Conservation (phyloP, 192 early-diverging fungal genomes). For the Obelidium mucronatum region DNA sequence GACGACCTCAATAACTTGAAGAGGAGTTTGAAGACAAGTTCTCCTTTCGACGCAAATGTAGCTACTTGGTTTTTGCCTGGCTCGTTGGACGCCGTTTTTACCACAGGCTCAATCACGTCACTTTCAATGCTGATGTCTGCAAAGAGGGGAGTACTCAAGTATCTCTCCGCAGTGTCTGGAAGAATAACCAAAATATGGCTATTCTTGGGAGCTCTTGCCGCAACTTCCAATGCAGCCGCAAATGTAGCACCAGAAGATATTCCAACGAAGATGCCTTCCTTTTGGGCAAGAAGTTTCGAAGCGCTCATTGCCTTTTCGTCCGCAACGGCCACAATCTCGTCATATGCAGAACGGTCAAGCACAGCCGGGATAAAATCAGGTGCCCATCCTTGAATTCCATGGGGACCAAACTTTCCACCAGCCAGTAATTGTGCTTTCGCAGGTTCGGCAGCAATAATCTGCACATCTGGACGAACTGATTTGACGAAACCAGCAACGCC, state of each 20-base stretch:
- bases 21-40: too few relatives aligned
- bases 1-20: too few relatives aligned
- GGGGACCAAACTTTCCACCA: constrained; percentile 31
- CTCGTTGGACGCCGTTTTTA: too few relatives aligned
- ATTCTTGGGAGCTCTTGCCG: constrained; percentile 34
- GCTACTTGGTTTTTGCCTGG: too few relatives aligned
- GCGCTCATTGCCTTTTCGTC: constrained; percentile 46
- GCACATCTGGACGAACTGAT: constrained; percentile 35
- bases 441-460: constrained; percentile 45
- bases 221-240: constrained; percentile 34
- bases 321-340: constrained; percentile 27
- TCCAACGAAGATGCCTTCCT: constrained; percentile 47
- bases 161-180: constrained; percentile 46
- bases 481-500: constrained; percentile 32
- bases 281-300: constrained; percentile 39
- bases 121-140: constrained; percentile 40
- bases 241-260: constrained; percentile 43
- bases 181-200: constrained; percentile 40
- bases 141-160: constrained; percentile 47
- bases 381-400: constrained; percentile 47
- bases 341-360: constrained; percentile 37
- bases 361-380: constrained; percentile 46
- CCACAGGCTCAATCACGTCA: constrained; percentile 37
- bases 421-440: constrained; percentile 32
- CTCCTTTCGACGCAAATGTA: too few relatives aligned